Base-by-base conservation (phyloP, 305 asterid species). In the Striga hermonthica region DNA sequence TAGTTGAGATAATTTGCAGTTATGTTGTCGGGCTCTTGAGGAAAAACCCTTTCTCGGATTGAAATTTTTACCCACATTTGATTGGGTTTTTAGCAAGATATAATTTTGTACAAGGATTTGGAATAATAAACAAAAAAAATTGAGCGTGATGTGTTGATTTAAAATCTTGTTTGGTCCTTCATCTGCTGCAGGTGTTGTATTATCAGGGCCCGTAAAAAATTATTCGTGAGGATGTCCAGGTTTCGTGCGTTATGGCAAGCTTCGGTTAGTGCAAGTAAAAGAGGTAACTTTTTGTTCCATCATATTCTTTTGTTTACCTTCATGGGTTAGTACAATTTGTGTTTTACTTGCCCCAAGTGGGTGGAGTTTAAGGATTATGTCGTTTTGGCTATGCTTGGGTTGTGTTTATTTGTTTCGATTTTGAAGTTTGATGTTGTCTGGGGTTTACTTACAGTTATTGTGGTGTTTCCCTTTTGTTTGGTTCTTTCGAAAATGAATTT, bases 161-260 rank as follows among this genome's bases (percentile, higher is more conserved):
- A 52, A 43, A 10, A 40, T 36, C 56, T 58, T 39, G 7, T 43
- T 15, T 13, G 45, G 48, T 41, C 9, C 41, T 68, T 28, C 34
- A 53, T 48, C 54, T 43, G 41, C 15, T 44, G 4, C 61, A 59
- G 72, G 60, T 66, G 37, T 22, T 22, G 1, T 22, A 22, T 22
- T 22, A 22, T 49, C 72, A 65, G 64, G 60, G 49, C 14, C 62
- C 57, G 31, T 13, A 36, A 9, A 28, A 39, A 53, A 54, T 43
- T 1, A 28, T 5, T 52, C 12, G 14, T 31, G 28, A 37, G 35
- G 64, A 90, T 91, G 98, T 86, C 96, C 7, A 82, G 89, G 78
- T 82, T 91, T 74, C 94, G 96, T 43, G 71, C 82, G 48, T 60
- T 91, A 54, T 74, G 69, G 88, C 92, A 89, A 80, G 84, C 92